Percentiles rank a stretch among this genome's conserved stretches.
These are phyloP conservation scores for Ceratonia siliqua DNA, from an alignment of 306 rosid genomes.

Conservation along the genomic window DNA sequence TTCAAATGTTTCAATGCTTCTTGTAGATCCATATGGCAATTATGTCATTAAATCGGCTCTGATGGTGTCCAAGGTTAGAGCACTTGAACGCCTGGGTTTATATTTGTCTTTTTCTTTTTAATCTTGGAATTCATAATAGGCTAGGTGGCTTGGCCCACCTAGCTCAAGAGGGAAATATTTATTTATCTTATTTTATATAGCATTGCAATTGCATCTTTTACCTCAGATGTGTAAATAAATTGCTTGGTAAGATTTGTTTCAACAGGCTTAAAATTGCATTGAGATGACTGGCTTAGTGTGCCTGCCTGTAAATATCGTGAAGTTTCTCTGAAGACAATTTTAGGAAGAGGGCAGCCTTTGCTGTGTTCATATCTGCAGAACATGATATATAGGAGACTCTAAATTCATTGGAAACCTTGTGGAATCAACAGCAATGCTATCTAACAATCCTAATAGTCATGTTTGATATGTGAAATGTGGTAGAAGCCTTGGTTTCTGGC, in stretches of 20 bases:
- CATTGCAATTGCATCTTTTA: not conserved
- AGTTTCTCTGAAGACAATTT: not conserved
- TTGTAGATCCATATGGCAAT: constrained; percentile 65
- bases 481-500: not conserved
- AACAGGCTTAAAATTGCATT: not conserved
- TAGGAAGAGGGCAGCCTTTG: not conserved
- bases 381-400: not conserved
- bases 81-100: not conserved
- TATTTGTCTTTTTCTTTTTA: not conserved
- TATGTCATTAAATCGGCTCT: constrained; percentile 62
- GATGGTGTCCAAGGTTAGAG: constrained; percentile 51
- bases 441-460: not conserved
- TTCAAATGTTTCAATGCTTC: constrained; percentile 46
- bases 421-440: not conserved
- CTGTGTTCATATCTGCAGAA: constrained; percentile 3
- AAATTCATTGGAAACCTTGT: not conserved
- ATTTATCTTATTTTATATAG: too few species aligned
- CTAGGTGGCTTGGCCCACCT: not conserved
- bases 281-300: not conserved
- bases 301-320: not conserved
- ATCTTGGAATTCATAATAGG: not conserved
- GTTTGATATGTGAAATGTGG: not conserved
- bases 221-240: not conserved
- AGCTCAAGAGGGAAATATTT: not conserved
- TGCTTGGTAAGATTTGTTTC: not conserved